phyloP scores from a whole-genome alignment of 2,329 filamentous ascomycete genomes.

The Phoma sp. region DNA sequence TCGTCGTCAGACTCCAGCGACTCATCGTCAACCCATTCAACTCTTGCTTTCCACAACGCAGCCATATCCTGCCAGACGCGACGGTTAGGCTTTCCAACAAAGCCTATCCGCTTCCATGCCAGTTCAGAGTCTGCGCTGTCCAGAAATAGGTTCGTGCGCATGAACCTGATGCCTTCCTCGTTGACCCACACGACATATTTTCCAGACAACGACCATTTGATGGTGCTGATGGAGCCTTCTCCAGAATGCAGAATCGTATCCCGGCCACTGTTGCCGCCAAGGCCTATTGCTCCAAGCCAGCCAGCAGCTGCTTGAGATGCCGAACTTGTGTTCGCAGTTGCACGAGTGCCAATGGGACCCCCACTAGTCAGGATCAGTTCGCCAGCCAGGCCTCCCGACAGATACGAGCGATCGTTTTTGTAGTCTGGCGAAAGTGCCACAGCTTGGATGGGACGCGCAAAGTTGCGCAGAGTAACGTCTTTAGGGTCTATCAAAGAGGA shows the following conservation, averaged over 20 bases:
- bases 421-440: slow-evolving; percentile 96
- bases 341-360: slow-evolving; percentile 77
- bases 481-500: slow-evolving; percentile 85
- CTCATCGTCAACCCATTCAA: slow-evolving; percentile 91
- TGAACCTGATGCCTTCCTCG: slow-evolving; percentile 96
- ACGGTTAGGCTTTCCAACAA: slow-evolving; percentile 86
- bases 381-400: slow-evolving; percentile 89
- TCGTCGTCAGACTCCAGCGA: slow-evolving; percentile 77
- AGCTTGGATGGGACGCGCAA: slow-evolving; percentile 88
- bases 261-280: slow-evolving; percentile 79
- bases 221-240: slow-evolving; percentile 87
- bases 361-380: slow-evolving; percentile 86
- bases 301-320: slow-evolving; percentile 83
- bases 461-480: slow-evolving; percentile 91
- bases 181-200: slow-evolving; percentile 96
- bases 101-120: slow-evolving; percentile 93
- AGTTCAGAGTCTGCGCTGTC: slow-evolving; percentile 78
- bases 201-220: slow-evolving; percentile 93
- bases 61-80: slow-evolving; percentile 96
- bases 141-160: slow-evolving; percentile 86
- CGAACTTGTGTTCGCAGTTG: slow-evolving; percentile 87
- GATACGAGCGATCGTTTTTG: slow-evolving; percentile 84
- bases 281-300: slow-evolving; percentile 88
- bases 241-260: slow-evolving; percentile 90
- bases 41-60: slow-evolving; percentile 88